Conservation (phyloP, 768 basidiomycete genomes). For the Floccularia luteovirens region DNA sequence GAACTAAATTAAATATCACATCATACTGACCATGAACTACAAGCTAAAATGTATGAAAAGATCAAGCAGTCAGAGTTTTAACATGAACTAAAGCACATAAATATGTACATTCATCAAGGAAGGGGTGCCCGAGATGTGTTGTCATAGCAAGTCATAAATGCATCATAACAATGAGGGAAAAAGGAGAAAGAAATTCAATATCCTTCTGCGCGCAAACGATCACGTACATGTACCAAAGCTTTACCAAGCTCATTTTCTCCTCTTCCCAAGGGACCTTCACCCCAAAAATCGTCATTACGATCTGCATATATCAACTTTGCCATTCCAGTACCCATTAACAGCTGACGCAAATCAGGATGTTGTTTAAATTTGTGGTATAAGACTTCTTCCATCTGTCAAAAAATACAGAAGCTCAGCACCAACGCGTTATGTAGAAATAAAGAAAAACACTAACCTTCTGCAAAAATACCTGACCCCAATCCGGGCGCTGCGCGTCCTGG, state of each 20-base stretch:
- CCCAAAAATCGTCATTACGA: constrained; percentile 57
- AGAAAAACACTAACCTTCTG: constrained; percentile 31
- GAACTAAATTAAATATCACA: too few species aligned
- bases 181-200: background rate
- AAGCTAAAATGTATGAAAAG: too few species aligned
- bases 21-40: too few species aligned
- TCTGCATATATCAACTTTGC: constrained; percentile 48
- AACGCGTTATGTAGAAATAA: background rate
- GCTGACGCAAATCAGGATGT: constrained; percentile 46
- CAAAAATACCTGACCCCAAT: constrained; percentile 51
- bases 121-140: too few species aligned
- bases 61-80: too few species aligned
- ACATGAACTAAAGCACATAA: too few species aligned
- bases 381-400: constrained; percentile 58
- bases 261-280: constrained; percentile 35
- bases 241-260: constrained; percentile 62
- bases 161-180: too few species aligned
- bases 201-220: constrained; percentile 25
- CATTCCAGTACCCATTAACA: constrained; percentile 48
- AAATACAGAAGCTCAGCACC: background rate
- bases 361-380: constrained; percentile 64
- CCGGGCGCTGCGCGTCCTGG: constrained; percentile 30
- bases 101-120: too few species aligned
- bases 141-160: too few species aligned
- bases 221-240: constrained; percentile 48